phyloP scores from a whole-genome alignment of 1,284 basidiomycete species.

The Malassezia restricta region DNA sequence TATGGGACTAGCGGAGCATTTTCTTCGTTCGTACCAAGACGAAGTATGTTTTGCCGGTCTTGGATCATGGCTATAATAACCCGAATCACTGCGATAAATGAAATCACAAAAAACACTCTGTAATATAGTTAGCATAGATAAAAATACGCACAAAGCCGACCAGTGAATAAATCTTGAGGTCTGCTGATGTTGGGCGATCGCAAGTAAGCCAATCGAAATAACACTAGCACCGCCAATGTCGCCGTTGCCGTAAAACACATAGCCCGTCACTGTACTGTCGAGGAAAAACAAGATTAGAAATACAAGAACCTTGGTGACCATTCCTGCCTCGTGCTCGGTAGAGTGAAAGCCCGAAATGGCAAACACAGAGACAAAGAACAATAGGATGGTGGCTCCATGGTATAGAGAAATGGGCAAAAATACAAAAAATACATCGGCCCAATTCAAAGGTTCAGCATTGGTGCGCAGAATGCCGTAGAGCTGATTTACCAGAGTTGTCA shows the following conservation, averaged over 20 bases:
- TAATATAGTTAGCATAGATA: constrained; percentile 40
- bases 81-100: constrained; percentile 70
- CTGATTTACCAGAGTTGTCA: constrained; percentile 67
- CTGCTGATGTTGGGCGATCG: constrained; percentile 49
- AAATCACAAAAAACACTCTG: constrained; percentile 65
- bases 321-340: constrained; percentile 56
- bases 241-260: constrained; percentile 70
- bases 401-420: constrained; percentile 52
- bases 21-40: constrained; percentile 58
- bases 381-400: constrained; percentile 86
- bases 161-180: constrained; percentile 64
- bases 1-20: constrained; percentile 57
- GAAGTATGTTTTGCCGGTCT: constrained; percentile 48
- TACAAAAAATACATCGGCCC: constrained; percentile 50
- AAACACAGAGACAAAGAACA: constrained; percentile 75
- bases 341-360: constrained; percentile 79
- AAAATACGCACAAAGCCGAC: constrained; percentile 54
- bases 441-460: constrained; percentile 57
- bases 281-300: constrained; percentile 88
- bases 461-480: constrained; percentile 88
- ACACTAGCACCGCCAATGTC: constrained; percentile 77
- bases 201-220: constrained; percentile 64
- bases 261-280: constrained; percentile 76
- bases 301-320: constrained; percentile 85
- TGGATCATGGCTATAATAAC: constrained; percentile 52